A percentile compares a stretch with the other conserved stretches of the same genome.
Evolutionary conservation across 768 basidiomycete species (phyloP).

Genomic region (Kwoniella mangroviensis): DNA sequence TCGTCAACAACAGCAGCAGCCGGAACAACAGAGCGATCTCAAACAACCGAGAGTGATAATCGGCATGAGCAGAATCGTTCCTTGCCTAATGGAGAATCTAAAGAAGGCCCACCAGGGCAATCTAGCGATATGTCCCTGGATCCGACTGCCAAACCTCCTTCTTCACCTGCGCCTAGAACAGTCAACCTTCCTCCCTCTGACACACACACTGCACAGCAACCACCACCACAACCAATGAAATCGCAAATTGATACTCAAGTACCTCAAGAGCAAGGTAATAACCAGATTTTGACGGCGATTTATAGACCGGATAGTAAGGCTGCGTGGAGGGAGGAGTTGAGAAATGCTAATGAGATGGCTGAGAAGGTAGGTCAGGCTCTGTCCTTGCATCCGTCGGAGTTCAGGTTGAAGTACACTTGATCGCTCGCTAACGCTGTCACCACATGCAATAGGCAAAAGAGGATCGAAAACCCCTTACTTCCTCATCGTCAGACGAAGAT

Average conservation of each 20-base stretch:
- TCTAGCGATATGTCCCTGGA: slow-evolving; percentile 24
- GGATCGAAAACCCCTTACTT: slow-evolving; percentile 1
- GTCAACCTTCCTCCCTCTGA: slow-evolving; percentile 17
- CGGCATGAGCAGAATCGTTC: background rate
- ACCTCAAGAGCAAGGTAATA: slow-evolving; percentile 53
- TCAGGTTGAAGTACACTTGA: too few relatives aligned
- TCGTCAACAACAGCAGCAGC: background rate
- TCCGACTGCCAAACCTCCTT: slow-evolving; percentile 40
- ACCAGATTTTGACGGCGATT: slow-evolving; percentile 66
- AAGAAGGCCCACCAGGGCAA: slow-evolving; percentile 1
- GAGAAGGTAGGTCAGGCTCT: too few relatives aligned
- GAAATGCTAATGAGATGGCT: slow-evolving; percentile 54
- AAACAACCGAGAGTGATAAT: background rate
- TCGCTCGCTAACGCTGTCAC: too few relatives aligned
- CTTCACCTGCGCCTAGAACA: slow-evolving; percentile 35
- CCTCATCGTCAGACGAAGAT: slow-evolving; percentile 52
- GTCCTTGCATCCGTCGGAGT: too few relatives aligned
- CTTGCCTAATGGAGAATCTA: slow-evolving; percentile 12
- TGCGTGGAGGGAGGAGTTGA: slow-evolving; percentile 75
- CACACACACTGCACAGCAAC: slow-evolving; percentile 59
- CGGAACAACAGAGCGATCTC: background rate
- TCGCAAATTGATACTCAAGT: background rate
- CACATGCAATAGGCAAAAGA: slow-evolving; percentile 21
- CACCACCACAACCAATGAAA: background rate
- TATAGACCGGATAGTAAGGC: slow-evolving; percentile 83